Conservation (phyloP, 2,329 filamentous ascomycete species). For the Fusarium brevicatenulatum region DNA sequence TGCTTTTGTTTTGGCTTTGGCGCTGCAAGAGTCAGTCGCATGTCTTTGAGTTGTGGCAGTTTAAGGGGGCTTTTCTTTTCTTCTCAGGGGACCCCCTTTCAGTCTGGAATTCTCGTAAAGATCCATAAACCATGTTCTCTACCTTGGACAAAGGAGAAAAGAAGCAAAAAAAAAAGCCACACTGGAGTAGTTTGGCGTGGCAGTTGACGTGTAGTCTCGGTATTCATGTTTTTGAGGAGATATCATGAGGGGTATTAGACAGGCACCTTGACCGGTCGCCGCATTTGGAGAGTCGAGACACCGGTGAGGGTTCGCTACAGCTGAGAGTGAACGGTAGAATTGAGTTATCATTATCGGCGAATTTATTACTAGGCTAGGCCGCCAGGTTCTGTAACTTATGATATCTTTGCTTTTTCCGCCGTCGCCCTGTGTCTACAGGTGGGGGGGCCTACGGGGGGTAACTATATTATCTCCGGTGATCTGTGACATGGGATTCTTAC, state of each 20-base stretch:
- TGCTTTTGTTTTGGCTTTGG: background rate
- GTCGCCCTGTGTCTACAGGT: background rate
- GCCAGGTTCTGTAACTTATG: background rate
- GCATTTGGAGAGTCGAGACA: conserved; percentile 4
- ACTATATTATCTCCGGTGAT: background rate
- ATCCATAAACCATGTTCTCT: background rate
- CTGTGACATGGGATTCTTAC: background rate
- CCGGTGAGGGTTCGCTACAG: conserved; percentile 12
- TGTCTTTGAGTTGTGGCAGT: conserved; percentile 25
- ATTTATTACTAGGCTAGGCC: background rate
- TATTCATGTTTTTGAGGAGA: background rate
- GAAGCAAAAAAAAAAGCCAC: conserved; percentile 1
- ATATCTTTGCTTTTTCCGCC: conserved; percentile 1
- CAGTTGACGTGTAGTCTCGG: background rate
- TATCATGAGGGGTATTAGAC: background rate
- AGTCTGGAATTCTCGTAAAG: conserved; percentile 7
- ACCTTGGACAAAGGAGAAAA: background rate
- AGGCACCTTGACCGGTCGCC: conserved; percentile 6
- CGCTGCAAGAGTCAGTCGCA: background rate
- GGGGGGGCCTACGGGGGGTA: background rate
- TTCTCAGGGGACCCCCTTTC: background rate
- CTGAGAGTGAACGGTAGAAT: background rate
- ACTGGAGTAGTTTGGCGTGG: background rate
- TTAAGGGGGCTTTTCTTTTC: background rate
- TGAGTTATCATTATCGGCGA: conserved; percentile 18